phyloP scores from a whole-genome alignment of 2,329 filamentous ascomycete genomes.

The Pseudocercospora pini-densiflorae region DNA sequence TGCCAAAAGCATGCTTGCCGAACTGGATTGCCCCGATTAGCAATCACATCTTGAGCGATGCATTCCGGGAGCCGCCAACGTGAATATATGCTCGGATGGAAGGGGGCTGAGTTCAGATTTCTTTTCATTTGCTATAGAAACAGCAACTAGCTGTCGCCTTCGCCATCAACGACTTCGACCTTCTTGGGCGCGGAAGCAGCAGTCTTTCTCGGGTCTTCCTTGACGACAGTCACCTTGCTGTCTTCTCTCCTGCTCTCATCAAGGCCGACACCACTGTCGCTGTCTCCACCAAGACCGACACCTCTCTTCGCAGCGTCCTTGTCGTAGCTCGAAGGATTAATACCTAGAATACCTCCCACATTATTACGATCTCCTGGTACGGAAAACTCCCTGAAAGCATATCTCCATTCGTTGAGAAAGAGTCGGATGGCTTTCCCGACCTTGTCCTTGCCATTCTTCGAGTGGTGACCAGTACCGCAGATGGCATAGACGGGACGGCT shows the following conservation, averaged over 20 bases:
- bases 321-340: conserved; percentile 66
- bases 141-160: conserved; percentile 19
- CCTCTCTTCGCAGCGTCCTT: conserved; percentile 40
- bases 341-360: conserved; percentile 67
- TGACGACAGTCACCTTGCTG: conserved; percentile 44
- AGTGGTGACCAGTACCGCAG: conserved; percentile 95
- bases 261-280: conserved; percentile 44
- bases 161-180: conserved; percentile 24
- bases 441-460: conserved; percentile 98
- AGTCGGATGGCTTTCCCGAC: conserved; percentile 90
- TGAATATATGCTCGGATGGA: no score
- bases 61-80: no score
- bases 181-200: conserved; percentile 17
- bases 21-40: no score
- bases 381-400: conserved; percentile 93
- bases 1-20: no score
- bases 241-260: conserved; percentile 38
- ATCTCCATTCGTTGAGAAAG: conserved; percentile 94
- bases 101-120: conserved; percentile 1
- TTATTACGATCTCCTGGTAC: conserved; percentile 95
- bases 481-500: conserved; percentile 86
- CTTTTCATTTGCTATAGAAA: conserved; percentile 12
- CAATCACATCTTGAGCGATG: no score
- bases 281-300: conserved; percentile 43
- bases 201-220: conserved; percentile 40